Evolutionary conservation across 805 yeast species (phyloP).

Genomic region (Yamadazyma tumulicola): DNA sequence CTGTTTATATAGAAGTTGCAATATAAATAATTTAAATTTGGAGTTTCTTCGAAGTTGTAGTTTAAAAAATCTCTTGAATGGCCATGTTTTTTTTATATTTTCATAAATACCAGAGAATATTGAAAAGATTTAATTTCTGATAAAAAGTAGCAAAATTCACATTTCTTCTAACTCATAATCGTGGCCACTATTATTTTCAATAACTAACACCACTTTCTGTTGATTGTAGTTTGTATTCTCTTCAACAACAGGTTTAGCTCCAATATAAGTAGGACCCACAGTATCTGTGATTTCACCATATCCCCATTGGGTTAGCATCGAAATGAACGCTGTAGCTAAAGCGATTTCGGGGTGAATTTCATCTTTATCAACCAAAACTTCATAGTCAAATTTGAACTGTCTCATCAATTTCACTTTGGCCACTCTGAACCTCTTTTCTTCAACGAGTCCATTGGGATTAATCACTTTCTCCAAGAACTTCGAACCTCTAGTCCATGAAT

Average conservation of each 20-base stretch:
- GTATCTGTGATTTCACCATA: slow-evolving; percentile 51
- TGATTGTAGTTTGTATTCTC: slow-evolving; percentile 5
- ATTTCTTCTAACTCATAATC: neutral
- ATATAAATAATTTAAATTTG: no score
- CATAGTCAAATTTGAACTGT: slow-evolving; percentile 58
- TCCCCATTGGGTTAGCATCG: slow-evolving; percentile 70
- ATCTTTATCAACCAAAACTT: slow-evolving; percentile 47
- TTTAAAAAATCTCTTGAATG: no score
- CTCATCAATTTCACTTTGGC: slow-evolving; percentile 56
- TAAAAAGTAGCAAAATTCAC: neutral
- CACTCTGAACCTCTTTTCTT: slow-evolving; percentile 50
- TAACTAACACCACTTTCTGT: slow-evolving; percentile 23
- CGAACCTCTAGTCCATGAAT: slow-evolving; percentile 54
- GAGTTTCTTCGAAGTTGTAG: no score
- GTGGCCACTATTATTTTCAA: slow-evolving; percentile 15
- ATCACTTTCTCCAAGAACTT: slow-evolving; percentile 48
- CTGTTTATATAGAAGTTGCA: no score
- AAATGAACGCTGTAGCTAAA: slow-evolving; percentile 56
- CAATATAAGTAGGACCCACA: slow-evolving; percentile 46
- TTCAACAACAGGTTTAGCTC: slow-evolving; percentile 5
- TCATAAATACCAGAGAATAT: neutral
- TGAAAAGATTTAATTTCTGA: neutral
- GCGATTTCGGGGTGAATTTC: slow-evolving; percentile 50
- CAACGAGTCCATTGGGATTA: slow-evolving; percentile 52
- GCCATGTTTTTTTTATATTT: no score